These are phyloP conservation scores for Selenicereus undatus DNA, from an alignment of 148 eudicot genomes.

Conservation along the genomic window DNA sequence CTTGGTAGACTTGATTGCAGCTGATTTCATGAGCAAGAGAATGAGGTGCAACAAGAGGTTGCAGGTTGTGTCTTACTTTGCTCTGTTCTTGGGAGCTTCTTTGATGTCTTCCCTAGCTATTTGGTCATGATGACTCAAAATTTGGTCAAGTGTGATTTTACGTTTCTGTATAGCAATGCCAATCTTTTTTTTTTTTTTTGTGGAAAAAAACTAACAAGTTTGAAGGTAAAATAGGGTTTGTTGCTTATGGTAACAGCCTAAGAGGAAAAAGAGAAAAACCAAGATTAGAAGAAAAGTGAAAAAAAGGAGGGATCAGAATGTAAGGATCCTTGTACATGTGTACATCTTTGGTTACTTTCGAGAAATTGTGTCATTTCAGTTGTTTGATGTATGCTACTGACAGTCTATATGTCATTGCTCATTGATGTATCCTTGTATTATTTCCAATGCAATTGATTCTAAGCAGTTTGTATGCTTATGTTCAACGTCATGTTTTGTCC, in stretches of 20 bases:
- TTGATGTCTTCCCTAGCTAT: conserved; percentile 79
- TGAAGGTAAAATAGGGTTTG: background rate
- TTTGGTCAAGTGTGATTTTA: background rate
- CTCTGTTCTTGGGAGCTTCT: conserved; percentile 74
- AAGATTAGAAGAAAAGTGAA: background rate
- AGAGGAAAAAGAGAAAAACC: background rate
- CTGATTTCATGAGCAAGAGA: conserved; percentile 91
- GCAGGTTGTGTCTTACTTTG: conserved; percentile 70
- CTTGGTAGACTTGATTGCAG: conserved; percentile 91
- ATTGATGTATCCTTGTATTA: background rate
- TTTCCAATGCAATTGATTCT: background rate
- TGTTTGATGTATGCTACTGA: background rate
- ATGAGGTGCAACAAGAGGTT: conserved; percentile 84
- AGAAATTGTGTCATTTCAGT: background rate
- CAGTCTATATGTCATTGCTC: background rate
- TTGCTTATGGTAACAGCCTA: background rate
- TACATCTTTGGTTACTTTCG: background rate
- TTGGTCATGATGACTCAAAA: conserved; percentile 53
- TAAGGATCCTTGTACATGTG: conserved; percentile 17
- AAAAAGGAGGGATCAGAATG: background rate
- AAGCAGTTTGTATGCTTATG: no score
- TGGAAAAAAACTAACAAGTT: no score
- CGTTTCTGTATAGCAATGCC: background rate
- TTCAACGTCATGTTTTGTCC: no score
- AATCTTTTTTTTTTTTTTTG: background rate